Conservation (phyloP, 2,329 filamentous ascomycete genomes). For the Falciphora oryzae region DNA sequence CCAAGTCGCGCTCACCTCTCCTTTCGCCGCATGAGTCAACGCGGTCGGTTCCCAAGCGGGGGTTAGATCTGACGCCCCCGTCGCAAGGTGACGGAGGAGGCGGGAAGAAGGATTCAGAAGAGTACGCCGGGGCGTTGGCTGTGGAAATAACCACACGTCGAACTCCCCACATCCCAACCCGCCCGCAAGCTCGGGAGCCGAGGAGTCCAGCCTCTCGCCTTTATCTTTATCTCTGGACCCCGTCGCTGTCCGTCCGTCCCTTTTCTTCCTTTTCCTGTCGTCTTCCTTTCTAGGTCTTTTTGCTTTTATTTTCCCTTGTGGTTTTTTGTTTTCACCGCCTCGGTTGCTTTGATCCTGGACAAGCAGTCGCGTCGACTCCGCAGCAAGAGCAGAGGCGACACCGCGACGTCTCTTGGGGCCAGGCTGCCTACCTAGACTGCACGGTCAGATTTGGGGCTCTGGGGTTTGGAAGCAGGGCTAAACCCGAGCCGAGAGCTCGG, state of each 20-base stretch:
- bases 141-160: neutral
- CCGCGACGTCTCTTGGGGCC: no score
- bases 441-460: no score
- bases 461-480: neutral
- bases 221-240: neutral
- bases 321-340: neutral
- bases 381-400: no score
- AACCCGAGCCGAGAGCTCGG: neutral
- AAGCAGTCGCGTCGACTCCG: neutral
- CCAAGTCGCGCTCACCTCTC: neutral
- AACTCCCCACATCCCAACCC: neutral
- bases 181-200: no score
- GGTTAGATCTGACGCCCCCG: neutral
- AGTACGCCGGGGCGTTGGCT: neutral
- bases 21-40: constrained; percentile 8
- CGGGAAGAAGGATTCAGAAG: neutral
- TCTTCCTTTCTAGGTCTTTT: neutral
- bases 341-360: no score
- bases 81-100: neutral
- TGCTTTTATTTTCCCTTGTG: neutral
- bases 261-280: neutral
- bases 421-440: no score
- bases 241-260: neutral
- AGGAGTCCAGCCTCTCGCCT: neutral
- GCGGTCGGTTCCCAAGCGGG: neutral